These are phyloP conservation scores for Penicillium frequentans DNA, from an alignment of 2,329 filamentous ascomycete genomes.

Conservation along the genomic window DNA sequence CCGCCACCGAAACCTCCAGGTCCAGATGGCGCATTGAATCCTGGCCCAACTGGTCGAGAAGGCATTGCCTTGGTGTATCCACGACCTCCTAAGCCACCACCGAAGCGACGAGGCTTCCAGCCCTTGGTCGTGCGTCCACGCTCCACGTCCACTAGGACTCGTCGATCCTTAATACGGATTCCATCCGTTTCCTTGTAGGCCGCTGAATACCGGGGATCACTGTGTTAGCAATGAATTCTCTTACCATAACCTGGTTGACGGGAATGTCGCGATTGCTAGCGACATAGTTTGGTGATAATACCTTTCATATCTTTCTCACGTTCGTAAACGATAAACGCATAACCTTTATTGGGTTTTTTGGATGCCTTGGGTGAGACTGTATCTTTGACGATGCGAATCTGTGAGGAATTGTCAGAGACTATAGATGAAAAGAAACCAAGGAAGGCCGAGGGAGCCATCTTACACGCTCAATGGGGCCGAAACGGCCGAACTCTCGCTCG, in stretches of 20 bases:
- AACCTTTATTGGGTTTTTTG: slow-evolving; percentile 80
- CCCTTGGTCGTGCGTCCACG: slow-evolving; percentile 89
- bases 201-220: slow-evolving; percentile 62
- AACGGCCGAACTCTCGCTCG: slow-evolving; percentile 89
- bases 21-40: slow-evolving; percentile 21
- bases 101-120: slow-evolving; percentile 89
- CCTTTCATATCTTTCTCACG: slow-evolving; percentile 99
- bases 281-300: slow-evolving; percentile 49
- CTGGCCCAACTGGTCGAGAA: slow-evolving; percentile 58
- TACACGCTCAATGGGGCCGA: slow-evolving; percentile 90
- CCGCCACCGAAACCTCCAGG: slow-evolving; percentile 56
- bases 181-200: slow-evolving; percentile 87
- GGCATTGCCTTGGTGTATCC: slow-evolving; percentile 78
- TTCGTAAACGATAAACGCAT: slow-evolving; percentile 96
- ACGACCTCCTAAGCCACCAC: slow-evolving; percentile 87
- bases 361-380: slow-evolving; percentile 68
- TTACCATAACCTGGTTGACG: slow-evolving; percentile 11
- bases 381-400: slow-evolving; percentile 88
- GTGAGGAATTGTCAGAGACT: neutral
- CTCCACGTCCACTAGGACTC: slow-evolving; percentile 93
- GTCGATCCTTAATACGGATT: slow-evolving; percentile 86
- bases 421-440: neutral
- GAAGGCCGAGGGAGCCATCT: slow-evolving; percentile 27
- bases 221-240: slow-evolving; percentile 36
- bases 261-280: slow-evolving; percentile 2